A percentile compares a stretch with the other conserved stretches of the same genome.
phyloP scores from a whole-genome alignment of 371 early-diverging fungal genomes.

The Ecytonucleospora hepatopenaei region DNA sequence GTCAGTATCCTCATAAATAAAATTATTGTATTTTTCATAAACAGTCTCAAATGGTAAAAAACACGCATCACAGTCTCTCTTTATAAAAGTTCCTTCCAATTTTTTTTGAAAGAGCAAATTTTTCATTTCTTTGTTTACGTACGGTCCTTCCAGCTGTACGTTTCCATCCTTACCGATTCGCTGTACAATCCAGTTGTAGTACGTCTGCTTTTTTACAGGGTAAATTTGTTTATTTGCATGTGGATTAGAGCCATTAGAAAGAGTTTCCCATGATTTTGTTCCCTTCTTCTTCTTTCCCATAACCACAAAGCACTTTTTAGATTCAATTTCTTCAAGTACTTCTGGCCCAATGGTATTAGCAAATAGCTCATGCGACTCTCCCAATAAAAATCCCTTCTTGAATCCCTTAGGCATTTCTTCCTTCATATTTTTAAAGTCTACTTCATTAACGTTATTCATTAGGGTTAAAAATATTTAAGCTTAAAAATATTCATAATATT shows the following conservation, averaged over 20 bases:
- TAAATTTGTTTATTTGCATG: too few species aligned
- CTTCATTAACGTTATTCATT: background rate
- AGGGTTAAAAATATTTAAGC: background rate
- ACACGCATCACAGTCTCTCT: conserved; percentile 41
- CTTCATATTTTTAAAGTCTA: background rate
- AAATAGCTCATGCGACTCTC: background rate
- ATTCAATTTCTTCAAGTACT: background rate
- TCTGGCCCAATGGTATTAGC: background rate
- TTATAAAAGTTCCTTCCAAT: conserved; percentile 10
- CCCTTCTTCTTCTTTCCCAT: background rate
- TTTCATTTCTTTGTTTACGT: conserved; percentile 27
- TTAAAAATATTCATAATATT: too few species aligned
- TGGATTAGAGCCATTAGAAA: too few species aligned
- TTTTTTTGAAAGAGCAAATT: background rate
- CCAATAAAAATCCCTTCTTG: background rate
- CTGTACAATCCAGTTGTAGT: conserved; percentile 24
- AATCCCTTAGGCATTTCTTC: background rate
- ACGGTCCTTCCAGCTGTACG: conserved; percentile 30
- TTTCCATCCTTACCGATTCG: background rate
- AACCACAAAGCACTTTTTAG: background rate
- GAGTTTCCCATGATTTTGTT: background rate
- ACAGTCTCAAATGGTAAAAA: conserved; percentile 34
- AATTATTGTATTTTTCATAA: conserved; percentile 6
- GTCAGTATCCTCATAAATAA: conserved; percentile 15
- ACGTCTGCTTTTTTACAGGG: conserved; percentile 1